phyloP scores from a whole-genome alignment of 768 basidiomycete genomes.

The Rubroboletus pulcherrimus region DNA sequence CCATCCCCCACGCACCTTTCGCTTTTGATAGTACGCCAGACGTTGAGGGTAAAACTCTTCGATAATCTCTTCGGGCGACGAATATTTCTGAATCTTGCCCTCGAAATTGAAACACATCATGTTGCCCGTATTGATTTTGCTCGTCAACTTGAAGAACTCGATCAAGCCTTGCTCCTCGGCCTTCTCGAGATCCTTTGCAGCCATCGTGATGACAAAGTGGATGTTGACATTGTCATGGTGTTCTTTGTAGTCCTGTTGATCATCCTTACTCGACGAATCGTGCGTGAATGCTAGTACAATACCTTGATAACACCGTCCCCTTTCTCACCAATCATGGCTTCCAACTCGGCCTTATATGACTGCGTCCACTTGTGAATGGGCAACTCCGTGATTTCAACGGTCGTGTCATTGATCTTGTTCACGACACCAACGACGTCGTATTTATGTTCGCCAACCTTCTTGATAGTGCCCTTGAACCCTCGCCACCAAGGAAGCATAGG shows the following conservation, averaged over 20 bases:
- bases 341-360: slow-evolving; percentile 87
- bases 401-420: slow-evolving; percentile 78
- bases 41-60: slow-evolving; percentile 90
- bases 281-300: not conserved
- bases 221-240: slow-evolving; percentile 91
- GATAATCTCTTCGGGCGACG: slow-evolving; percentile 84
- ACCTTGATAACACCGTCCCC: slow-evolving; percentile 80
- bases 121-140: slow-evolving; percentile 85
- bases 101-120: slow-evolving; percentile 99
- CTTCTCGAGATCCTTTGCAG: slow-evolving; percentile 73
- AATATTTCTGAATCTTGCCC: slow-evolving; percentile 93
- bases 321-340: slow-evolving; percentile 86
- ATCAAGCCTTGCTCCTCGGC: slow-evolving; percentile 86
- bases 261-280: not conserved
- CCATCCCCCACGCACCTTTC: slow-evolving; percentile 60
- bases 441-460: slow-evolving; percentile 76
- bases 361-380: slow-evolving; percentile 96
- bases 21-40: slow-evolving; percentile 89
- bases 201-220: slow-evolving; percentile 83
- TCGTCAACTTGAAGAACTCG: slow-evolving; percentile 87
- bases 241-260: slow-evolving; percentile 87
- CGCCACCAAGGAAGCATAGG: slow-evolving; percentile 98
- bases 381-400: slow-evolving; percentile 91
- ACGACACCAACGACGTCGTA: slow-evolving; percentile 76
- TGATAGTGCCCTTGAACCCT: slow-evolving; percentile 88